A percentile compares a stretch with the other conserved stretches of the same genome.
phyloP scores from a whole-genome alignment of 495 filamentous ascomycete species.

The Hypoxylon fuscum region DNA sequence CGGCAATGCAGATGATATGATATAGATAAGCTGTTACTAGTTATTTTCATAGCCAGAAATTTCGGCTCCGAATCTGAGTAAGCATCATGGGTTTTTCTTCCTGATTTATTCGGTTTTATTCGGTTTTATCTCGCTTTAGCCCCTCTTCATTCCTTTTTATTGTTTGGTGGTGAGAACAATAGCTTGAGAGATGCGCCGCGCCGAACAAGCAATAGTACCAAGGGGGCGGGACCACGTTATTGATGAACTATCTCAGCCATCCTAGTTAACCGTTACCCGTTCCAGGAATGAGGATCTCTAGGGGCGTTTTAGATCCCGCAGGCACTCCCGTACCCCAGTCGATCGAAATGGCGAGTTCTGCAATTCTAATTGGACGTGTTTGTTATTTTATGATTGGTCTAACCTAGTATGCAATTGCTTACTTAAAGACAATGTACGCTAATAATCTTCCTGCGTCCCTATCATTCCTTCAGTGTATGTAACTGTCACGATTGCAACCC shows the following conservation, averaged over 20 bases:
- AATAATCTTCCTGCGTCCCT: neutral
- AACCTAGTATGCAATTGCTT: neutral
- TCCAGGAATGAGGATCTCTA: slow-evolving; percentile 9
- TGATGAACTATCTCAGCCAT: neutral
- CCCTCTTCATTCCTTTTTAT: neutral
- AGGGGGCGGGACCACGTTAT: neutral
- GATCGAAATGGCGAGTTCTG: neutral
- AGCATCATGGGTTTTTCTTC: neutral
- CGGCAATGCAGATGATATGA: neutral
- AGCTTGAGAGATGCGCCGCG: neutral
- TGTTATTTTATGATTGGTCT: neutral
- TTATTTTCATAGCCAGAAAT: neutral
- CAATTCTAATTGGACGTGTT: slow-evolving; percentile 6
- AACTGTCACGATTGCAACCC: neutral
- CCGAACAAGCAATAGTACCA: neutral
- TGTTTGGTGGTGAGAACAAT: neutral
- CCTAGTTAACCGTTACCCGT: neutral
- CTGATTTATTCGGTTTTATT: neutral
- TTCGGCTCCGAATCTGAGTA: neutral
- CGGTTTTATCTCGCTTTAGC: neutral
- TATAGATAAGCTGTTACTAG: neutral
- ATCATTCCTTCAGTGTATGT: neutral
- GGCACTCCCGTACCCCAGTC: neutral
- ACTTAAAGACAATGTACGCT: neutral
- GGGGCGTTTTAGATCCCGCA: slow-evolving; percentile 15